A percentile compares a stretch with the other conserved stretches of the same genome.
phyloP scores from a whole-genome alignment of 352 stramenopile genomes.

The Phytophthora tentaculata region DNA sequence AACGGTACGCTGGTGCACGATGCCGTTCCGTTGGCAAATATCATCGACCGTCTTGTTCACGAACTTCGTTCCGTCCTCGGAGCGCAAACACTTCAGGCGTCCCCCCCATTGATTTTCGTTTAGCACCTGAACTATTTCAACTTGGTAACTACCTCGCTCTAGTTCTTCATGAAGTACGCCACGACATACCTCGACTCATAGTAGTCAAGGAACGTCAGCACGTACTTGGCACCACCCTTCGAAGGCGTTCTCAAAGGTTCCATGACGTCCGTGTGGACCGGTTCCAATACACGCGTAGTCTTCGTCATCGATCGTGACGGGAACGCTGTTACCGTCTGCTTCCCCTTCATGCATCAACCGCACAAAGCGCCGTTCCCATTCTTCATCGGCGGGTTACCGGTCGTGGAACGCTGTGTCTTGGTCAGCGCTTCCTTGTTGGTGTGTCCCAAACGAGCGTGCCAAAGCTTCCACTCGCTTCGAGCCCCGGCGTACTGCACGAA shows the following conservation, averaged over 20 bases:
- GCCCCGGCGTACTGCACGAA: conserved; percentile 9
- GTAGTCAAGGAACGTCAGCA: background rate
- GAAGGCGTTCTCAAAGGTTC: background rate
- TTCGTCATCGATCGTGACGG: background rate
- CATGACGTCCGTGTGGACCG: background rate
- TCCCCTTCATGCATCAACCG: conserved; percentile 16
- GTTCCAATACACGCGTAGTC: background rate
- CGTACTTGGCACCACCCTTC: background rate
- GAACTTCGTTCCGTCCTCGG: background rate
- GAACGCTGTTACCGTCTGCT: conserved; percentile 1
- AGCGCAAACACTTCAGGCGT: background rate
- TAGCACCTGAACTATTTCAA: background rate
- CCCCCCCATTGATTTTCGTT: background rate
- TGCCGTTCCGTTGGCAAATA: background rate
- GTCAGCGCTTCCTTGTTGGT: conserved; percentile 7
- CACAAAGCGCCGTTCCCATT: conserved; percentile 5
- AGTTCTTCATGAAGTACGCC: background rate
- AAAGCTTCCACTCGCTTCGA: conserved; percentile 28
- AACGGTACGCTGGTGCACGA: background rate
- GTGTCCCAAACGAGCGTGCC: conserved; percentile 29
- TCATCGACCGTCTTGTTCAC: background rate
- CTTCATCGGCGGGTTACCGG: conserved; percentile 1
- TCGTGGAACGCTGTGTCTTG: conserved; percentile 14
- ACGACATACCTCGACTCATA: background rate
- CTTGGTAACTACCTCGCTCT: background rate